Conservation (phyloP, 1,284 basidiomycete genomes). For the Macrocystidia cucumis region DNA sequence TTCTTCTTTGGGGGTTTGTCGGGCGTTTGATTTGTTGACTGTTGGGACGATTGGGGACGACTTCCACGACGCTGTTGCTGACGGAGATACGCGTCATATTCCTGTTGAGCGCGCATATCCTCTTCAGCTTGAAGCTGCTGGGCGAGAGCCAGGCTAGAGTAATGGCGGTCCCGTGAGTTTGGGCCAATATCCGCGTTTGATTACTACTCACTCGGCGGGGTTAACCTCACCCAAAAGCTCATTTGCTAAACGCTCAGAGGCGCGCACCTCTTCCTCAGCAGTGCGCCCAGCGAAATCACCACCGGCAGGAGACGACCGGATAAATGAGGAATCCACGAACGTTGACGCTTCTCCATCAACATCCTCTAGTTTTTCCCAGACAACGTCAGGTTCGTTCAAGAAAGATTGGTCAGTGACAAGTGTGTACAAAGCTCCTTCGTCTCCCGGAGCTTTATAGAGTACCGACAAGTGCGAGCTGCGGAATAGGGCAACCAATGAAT, state of each 20-base stretch:
- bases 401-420: conserved; percentile 83
- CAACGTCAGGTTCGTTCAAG: conserved; percentile 64
- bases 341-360: conserved; percentile 71
- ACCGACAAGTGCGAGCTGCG: conserved; percentile 87
- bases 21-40: conserved; percentile 32
- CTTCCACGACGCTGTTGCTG: conserved; percentile 25
- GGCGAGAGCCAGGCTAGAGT: conserved; percentile 36
- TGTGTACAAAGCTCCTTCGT: conserved; percentile 50
- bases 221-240: conserved; percentile 19
- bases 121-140: conserved; percentile 70
- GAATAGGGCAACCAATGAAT: conserved; percentile 72
- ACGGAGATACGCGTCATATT: conserved; percentile 27
- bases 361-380: conserved; percentile 88
- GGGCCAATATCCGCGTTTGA: too few species aligned
- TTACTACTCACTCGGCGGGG: conserved; percentile 33
- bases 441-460: conserved; percentile 50
- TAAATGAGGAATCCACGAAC: conserved; percentile 70
- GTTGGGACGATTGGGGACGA: conserved; percentile 19
- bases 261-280: conserved; percentile 48
- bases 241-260: conserved; percentile 29
- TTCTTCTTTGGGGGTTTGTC: conserved; percentile 36
- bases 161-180: too few species aligned
- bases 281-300: conserved; percentile 76
- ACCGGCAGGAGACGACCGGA: conserved; percentile 56
- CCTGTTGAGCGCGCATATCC: conserved; percentile 39